Percentiles rank a stretch among this genome's conserved stretches.
Evolutionary conservation across 1,284 basidiomycete species (phyloP).

Genomic region (Trichosporon asahii): DNA sequence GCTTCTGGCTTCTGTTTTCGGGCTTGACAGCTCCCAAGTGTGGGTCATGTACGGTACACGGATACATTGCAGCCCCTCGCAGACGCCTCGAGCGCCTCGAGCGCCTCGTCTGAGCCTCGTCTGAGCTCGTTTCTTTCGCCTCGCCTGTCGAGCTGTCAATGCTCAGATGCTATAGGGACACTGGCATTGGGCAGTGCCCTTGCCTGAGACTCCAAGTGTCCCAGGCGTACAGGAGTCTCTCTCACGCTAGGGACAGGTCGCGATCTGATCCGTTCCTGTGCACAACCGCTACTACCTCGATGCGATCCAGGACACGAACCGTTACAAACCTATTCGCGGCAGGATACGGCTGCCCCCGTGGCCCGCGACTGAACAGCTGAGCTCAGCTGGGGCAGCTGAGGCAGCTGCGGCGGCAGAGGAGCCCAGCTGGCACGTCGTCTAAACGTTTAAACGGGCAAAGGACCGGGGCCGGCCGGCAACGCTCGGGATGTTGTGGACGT

Average conservation of each 20-base stretch:
- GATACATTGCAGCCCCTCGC: background rate
- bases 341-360: background rate
- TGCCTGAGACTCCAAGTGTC: background rate
- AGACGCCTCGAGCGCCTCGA: background rate
- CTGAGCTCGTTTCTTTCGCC: background rate
- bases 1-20: background rate
- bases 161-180: background rate
- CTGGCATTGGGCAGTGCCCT: background rate
- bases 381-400: no score
- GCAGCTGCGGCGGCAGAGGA: no score
- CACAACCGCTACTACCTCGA: constrained; percentile 7
- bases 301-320: background rate
- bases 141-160: no score
- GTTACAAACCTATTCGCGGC: constrained; percentile 1
- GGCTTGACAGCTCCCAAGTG: background rate
- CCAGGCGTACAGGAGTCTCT: background rate
- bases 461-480: background rate
- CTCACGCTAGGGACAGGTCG: background rate
- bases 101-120: constrained; percentile 3
- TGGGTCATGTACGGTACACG: background rate
- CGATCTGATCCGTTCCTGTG: constrained; percentile 7
- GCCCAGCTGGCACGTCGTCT: background rate
- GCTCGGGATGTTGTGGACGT: background rate
- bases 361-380: no score
- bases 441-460: background rate